These are phyloP conservation scores for Eutrema salsugineum DNA, from an alignment of 441 rosid species.

Conservation along the genomic window DNA sequence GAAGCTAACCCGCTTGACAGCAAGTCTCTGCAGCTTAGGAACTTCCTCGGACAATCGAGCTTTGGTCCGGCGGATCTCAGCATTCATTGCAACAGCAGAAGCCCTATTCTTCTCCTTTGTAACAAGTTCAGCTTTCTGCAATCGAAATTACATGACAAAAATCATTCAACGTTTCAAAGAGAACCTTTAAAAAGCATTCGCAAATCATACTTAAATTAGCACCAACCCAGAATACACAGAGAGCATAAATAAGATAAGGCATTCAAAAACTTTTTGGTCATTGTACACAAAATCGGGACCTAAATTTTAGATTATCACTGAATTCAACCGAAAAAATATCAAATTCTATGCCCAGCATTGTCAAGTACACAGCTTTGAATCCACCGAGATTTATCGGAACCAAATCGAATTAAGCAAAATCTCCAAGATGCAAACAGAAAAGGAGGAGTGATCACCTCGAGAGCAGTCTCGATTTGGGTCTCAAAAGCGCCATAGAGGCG, in stretches of 20 bases:
- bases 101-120: constrained; percentile 79
- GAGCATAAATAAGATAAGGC: neutral
- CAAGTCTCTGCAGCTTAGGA: constrained; percentile 92
- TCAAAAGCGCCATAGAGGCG: constrained; percentile 68
- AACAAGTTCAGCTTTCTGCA: constrained; percentile 82
- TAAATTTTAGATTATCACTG: neutral
- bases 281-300: neutral
- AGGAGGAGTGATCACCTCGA: constrained; percentile 50
- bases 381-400: neutral
- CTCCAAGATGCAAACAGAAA: neutral
- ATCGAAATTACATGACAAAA: neutral
- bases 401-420: constrained; percentile 11
- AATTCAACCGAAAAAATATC: neutral
- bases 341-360: constrained; percentile 8
- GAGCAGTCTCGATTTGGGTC: constrained; percentile 71
- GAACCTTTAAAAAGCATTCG: neutral
- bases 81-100: constrained; percentile 84
- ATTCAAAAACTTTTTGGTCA: neutral
- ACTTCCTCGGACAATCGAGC: constrained; percentile 86
- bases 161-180: neutral
- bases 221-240: neutral
- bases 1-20: constrained; percentile 71
- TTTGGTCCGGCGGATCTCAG: constrained; percentile 88
- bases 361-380: neutral
- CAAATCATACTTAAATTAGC: neutral